Evolutionary conservation across 1,284 basidiomycete species (phyloP), one percentile per base, ranked within the genome.

Genomic region (Lentinus polychrous): DNA sequence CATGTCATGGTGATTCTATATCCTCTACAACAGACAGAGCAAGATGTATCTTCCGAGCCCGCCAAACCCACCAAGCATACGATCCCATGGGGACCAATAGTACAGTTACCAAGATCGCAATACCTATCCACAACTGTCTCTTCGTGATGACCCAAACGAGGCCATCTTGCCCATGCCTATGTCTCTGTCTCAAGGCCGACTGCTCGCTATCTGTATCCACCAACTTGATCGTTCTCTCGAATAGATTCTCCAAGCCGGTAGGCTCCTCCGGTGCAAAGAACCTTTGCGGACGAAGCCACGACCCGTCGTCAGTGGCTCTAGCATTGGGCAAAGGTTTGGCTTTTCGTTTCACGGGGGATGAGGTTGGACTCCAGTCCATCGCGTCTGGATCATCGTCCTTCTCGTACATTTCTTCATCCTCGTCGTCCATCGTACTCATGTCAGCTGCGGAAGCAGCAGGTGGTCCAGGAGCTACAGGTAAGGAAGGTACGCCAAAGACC

Each of bases 191-290:
- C 27, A 27, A 27, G 10, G 27, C 27, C 27, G 27, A 27, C 27
- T 27, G 27, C 4, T 27, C 27, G 27, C 27, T 27, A 27, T 27
- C 27, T 18, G 48, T 48, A 42, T 62, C 62, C 23, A 53, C 57
- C 12, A 63, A 54, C 23, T 52, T 59, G 24, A 73, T 75, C 12
- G 86, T 81, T 47, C 70, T 72, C 54, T 81, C 82, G 50, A 90
- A 79, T n/a, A 90, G 64, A 37, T 71, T 69, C 64, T 91, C 87
- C 2, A 91, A 69, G 2, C 87, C 88, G 0, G 87, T 90, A 2
- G 86, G 83, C 54, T 80, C 74, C 58, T 88, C 85, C 0, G 84
- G 83, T 11, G 82, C 76, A 54, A 86, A 87, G 60, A 86, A 86
- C n/a, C 74, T 73, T 57, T 85, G 83, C 2, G 80, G 82, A 2